A percentile compares a stretch with the other conserved stretches of the same genome.
These are phyloP conservation scores for Neophaeococcomyces aloes DNA, from an alignment of 2,329 filamentous ascomycete species.

Conservation along the genomic window DNA sequence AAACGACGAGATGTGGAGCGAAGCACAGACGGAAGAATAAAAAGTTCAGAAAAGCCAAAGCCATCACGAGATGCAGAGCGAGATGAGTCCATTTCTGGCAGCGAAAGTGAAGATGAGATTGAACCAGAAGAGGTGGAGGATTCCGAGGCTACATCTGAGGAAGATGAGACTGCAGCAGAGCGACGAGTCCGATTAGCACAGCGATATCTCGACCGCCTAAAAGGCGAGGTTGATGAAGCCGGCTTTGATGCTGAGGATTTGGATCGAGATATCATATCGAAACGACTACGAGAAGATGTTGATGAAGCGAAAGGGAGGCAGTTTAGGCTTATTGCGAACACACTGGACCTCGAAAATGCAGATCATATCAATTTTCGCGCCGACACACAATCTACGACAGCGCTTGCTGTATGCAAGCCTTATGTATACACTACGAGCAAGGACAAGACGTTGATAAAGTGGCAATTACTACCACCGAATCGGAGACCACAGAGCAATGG, in stretches of 20 bases:
- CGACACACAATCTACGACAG: conserved; percentile 67
- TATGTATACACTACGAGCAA: conserved; percentile 83
- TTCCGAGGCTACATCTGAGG: conserved; percentile 44
- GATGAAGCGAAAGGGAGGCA: conserved; percentile 83
- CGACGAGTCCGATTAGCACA: conserved; percentile 78
- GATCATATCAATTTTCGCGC: conserved; percentile 64
- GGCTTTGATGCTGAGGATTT: conserved; percentile 93
- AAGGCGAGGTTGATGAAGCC: conserved; percentile 67
- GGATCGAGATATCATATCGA: conserved; percentile 82
- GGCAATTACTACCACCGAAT: conserved; percentile 56
- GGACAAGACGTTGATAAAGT: conserved; percentile 76
- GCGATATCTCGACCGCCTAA: conserved; percentile 83
- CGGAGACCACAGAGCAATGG: not conserved
- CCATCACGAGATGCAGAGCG: conserved; percentile 34
- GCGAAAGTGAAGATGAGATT: conserved; percentile 61
- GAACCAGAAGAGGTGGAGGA: conserved; percentile 51
- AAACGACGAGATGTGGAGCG: conserved; percentile 37
- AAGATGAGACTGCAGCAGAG: conserved; percentile 75
- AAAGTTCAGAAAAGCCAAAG: conserved; percentile 33
- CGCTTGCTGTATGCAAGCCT: conserved; percentile 65
- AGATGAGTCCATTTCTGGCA: conserved; percentile 78
- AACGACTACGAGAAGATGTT: conserved; percentile 81
- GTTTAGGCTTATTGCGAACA: conserved; percentile 66
- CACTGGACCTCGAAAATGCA: conserved; percentile 59
- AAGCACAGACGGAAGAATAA: conserved; percentile 35